Conservation (phyloP, 1,284 basidiomycete genomes). For the Porodaedalea pini region DNA sequence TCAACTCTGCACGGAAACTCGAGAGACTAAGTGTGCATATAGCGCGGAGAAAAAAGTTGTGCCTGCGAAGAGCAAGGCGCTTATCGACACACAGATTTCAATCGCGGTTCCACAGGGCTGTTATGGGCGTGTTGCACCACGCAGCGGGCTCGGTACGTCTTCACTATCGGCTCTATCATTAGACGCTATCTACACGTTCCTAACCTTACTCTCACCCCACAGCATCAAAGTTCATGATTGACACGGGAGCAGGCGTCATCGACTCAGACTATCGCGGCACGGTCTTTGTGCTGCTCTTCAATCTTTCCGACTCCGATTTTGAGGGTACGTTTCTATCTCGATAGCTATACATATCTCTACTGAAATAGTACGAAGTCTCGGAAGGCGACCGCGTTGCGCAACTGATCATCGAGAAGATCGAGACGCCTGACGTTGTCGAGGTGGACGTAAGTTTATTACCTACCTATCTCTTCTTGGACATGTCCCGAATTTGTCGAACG, state of each 20-base stretch:
- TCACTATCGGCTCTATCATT: slow-evolving; percentile 4
- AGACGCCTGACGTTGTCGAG: slow-evolving; percentile 81
- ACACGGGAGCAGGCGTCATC: slow-evolving; percentile 94
- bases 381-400: slow-evolving; percentile 94
- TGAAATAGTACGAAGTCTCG: slow-evolving; percentile 52
- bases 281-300: slow-evolving; percentile 94
- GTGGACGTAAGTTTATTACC: slow-evolving; percentile 61
- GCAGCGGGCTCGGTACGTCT: slow-evolving; percentile 85
- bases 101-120: slow-evolving; percentile 91
- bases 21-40: slow-evolving; percentile 14
- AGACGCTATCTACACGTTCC: not conserved
- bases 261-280: slow-evolving; percentile 95
- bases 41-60: slow-evolving; percentile 79
- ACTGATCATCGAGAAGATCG: slow-evolving; percentile 88
- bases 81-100: slow-evolving; percentile 87
- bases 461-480: not conserved
- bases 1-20: not conserved
- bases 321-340: slow-evolving; percentile 39
- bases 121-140: slow-evolving; percentile 93
- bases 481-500: not conserved
- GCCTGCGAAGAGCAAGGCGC: slow-evolving; percentile 83
- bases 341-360: slow-evolving; percentile 1
- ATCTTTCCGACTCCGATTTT: slow-evolving; percentile 86
- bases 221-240: slow-evolving; percentile 97
- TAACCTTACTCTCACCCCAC: not conserved